A percentile compares a stretch with the other conserved stretches of the same genome.
phyloP scores from a whole-genome alignment of 1,284 basidiomycete genomes.

The Fomitopsis palustris region DNA sequence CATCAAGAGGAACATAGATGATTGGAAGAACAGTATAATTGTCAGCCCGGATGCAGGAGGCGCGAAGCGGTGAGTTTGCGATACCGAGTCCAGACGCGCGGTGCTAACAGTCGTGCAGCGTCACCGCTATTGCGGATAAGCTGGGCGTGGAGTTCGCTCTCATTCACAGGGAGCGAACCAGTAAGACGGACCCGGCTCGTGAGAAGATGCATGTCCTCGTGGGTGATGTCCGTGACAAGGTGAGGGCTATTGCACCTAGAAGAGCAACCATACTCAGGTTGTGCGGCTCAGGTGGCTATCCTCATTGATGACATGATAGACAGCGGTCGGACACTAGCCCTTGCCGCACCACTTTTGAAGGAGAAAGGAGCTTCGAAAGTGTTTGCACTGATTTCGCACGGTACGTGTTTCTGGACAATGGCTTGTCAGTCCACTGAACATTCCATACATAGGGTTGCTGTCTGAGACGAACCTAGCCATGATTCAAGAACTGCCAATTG shows the following conservation, averaged over 20 bases:
- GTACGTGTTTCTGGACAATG: conserved; percentile 38
- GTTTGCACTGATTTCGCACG: conserved; percentile 91
- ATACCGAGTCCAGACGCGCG: background rate
- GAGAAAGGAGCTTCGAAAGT: conserved; percentile 89
- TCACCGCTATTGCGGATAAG: conserved; percentile 93
- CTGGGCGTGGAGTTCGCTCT: conserved; percentile 95
- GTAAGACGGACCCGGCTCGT: conserved; percentile 51
- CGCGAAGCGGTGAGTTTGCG: conserved; percentile 80
- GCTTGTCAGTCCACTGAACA: background rate
- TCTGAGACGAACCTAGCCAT: conserved; percentile 81
- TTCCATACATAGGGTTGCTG: conserved; percentile 63
- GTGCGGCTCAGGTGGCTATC: conserved; percentile 68
- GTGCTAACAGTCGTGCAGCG: conserved; percentile 43
- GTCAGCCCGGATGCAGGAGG: conserved; percentile 98
- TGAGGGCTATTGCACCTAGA: conserved; percentile 22
- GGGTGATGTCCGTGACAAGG: conserved; percentile 94
- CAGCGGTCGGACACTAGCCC: conserved; percentile 83
- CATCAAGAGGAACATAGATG: conserved; percentile 86
- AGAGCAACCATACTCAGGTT: background rate
- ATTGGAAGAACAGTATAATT: conserved; percentile 89
- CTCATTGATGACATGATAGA: conserved; percentile 99
- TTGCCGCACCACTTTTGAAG: conserved; percentile 83
- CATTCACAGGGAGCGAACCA: conserved; percentile 88
- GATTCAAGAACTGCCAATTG: conserved; percentile 78
- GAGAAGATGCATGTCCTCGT: conserved; percentile 93